Evolutionary conservation across 352 stramenopile genomes (phyloP), one percentile per base, ranked within the genome.

Genomic region (Phytophthora aleatoria): DNA sequence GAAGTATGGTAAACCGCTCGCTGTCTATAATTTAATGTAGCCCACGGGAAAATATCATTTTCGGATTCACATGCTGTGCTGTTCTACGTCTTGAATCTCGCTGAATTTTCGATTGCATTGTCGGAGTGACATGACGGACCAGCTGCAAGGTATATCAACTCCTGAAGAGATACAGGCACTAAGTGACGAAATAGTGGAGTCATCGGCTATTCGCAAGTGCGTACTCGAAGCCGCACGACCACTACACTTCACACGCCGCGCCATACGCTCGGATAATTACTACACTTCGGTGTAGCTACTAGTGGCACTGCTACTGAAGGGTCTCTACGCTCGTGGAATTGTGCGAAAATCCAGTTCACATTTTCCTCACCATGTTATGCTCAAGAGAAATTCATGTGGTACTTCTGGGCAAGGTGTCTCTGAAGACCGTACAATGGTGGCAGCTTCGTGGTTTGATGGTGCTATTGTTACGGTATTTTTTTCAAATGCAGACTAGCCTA

Each of bases 231-330:
- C 28, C 3, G 41, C 11, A 3, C 41, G 16, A 3, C 41, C 41
- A 47, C 1, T 47, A 9, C 28, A 52, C 39, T 3, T 7, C 30
- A 20, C 57, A 1, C 55, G 59, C 0, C 56, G 72, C 2, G 57
- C 76, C 5, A 39, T 81, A 20, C 75, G 75, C 41, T 67, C 48
- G 0, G 69, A 75, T 41, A 75, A 77, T 47, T 81, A 64, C 45
- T 81, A 77, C 51, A 80, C 72, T 0, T 77, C 64, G 5, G 57
- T 74, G 11, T 48, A 69, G n/a, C 47, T 80, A 11, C 57, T 76
- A 9, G 26, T 62, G 5, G 49, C 26, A 3, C 13, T 81, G 13
- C 47, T 56, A 24, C 4, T 71, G 26, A 73, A 69, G 24, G 61
- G 65, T 0, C 16, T 77, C 2, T 73, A 69, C 27, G 48, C 41